Conservation (phyloP, 2,329 filamentous ascomycete species). For the Spiromastix sp. region DNA sequence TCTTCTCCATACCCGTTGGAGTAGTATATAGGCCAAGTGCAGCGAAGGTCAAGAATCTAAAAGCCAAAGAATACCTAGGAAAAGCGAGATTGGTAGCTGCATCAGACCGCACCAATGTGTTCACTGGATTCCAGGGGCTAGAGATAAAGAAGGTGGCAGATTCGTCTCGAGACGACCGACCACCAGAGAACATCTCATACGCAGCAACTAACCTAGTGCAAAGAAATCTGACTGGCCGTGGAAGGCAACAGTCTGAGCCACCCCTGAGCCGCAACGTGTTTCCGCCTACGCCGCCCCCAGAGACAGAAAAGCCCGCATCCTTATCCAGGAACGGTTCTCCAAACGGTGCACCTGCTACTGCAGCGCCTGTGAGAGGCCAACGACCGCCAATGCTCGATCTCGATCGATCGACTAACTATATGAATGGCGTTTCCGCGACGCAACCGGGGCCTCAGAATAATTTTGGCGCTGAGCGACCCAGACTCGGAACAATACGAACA, state of each 20-base stretch:
- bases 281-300: slow-evolving; percentile 95
- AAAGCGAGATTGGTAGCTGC: slow-evolving; percentile 90
- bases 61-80: slow-evolving; percentile 94
- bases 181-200: slow-evolving; percentile 75
- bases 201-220: slow-evolving; percentile 90
- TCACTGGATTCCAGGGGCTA: slow-evolving; percentile 68
- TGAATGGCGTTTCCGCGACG: slow-evolving; percentile 39
- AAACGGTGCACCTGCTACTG: slow-evolving; percentile 32
- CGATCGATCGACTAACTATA: slow-evolving; percentile 19
- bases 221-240: slow-evolving; percentile 64
- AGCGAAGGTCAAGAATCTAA: slow-evolving; percentile 95
- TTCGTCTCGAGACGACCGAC: slow-evolving; percentile 57
- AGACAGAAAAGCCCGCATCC: slow-evolving; percentile 54
- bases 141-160: slow-evolving; percentile 52
- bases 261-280: slow-evolving; percentile 72
- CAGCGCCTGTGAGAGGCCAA: slow-evolving; percentile 38
- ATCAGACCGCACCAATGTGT: slow-evolving; percentile 68
- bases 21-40: slow-evolving; percentile 93
- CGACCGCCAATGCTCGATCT: slow-evolving; percentile 36
- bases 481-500: slow-evolving; percentile 39
- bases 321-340: slow-evolving; percentile 17
- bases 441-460: slow-evolving; percentile 11
- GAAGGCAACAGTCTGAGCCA: slow-evolving; percentile 74
- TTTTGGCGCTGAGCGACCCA: slow-evolving; percentile 26
- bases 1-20: slow-evolving; percentile 95